Evolutionary conservation across 805 yeast genomes (phyloP), one percentile per base, ranked within the genome.

Genomic region (Kuraishia hungarica): DNA sequence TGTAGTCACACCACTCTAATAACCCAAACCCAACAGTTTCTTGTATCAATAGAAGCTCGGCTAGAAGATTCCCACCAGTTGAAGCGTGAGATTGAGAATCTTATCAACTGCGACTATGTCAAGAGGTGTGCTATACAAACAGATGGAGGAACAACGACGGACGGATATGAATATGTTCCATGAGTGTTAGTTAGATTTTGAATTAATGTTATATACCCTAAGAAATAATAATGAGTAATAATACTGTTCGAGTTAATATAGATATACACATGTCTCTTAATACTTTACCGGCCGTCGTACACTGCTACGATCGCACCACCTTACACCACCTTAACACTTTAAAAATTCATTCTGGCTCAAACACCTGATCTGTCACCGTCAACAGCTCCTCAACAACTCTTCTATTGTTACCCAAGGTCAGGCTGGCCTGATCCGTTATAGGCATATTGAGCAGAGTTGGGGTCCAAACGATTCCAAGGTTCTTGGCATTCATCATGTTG

Each of bases 391-490:
- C 97, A 61, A 94, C 81, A 2, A 90, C 87, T 56, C 80, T 79
- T 50, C 89, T 86, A 69, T 88, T 89, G 60, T 79, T 82, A 55
- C 86, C 85, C 73, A 88, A 81, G 60, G 17, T 59, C 60, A 19
- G 67, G 53, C 39, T 66, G n/a, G 24, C 20, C 49, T 47, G 49
- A 35, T 35, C 43, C n/a, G 43, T 35, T 35, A 35, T 35, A 35
- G 43, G 43, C 43, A 35, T 35, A 15, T 84, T 82, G 67, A 94
- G 78, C 53, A 94, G 71, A 1, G 89, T 88, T 20, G 97, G 96
- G 0, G 97, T 97, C 99, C 99, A 94, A 46, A 93, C 91, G 47
- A 89, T 89, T 51, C 96, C 89, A 62, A 94, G 69, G 57, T 87
- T 86, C 64, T 86, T 85, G 56, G 84, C 77, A 51, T 83, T 83